Evolutionary conservation across 148 eudicot genomes (phyloP).

Genomic region (Polygonum maritimum): DNA sequence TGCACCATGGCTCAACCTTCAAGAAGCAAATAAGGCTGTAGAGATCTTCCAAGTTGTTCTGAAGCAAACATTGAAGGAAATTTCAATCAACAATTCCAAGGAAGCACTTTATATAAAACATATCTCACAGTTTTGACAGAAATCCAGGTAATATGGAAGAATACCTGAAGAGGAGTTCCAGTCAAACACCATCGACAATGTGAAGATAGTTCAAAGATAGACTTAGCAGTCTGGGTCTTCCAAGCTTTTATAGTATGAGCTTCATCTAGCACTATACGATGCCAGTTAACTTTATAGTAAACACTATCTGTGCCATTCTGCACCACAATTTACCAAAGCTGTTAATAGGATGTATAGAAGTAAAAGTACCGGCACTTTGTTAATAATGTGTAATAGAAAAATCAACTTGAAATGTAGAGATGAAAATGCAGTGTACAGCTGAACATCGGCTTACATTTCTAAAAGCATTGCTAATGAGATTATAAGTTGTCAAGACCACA

Average conservation of each 20-base stretch:
- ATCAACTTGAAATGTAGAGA: not conserved
- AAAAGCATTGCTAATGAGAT: slow-evolving; percentile 24
- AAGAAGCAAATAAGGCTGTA: slow-evolving; percentile 60
- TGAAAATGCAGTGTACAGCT: not conserved
- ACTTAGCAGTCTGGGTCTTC: slow-evolving; percentile 45
- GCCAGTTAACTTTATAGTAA: slow-evolving; percentile 51
- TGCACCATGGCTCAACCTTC: slow-evolving; percentile 76
- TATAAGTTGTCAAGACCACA: slow-evolving; percentile 62
- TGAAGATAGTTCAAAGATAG: slow-evolving; percentile 43
- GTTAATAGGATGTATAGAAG: not conserved
- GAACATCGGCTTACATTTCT: not conserved
- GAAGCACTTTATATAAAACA: not conserved
- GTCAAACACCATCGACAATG: slow-evolving; percentile 66
- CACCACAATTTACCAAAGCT: slow-evolving; percentile 1
- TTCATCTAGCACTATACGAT: slow-evolving; percentile 57
- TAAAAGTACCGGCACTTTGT: not conserved
- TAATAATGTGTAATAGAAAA: not conserved
- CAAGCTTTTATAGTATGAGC: slow-evolving; percentile 61
- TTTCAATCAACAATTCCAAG: not conserved
- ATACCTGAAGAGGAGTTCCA: slow-evolving; percentile 67
- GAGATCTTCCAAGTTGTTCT: slow-evolving; percentile 68
- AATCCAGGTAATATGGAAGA: not conserved
- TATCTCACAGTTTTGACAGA: not conserved
- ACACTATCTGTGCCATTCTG: slow-evolving; percentile 39
- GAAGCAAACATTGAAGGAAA: slow-evolving; percentile 19